Percentiles rank a stretch among this genome's conserved stretches.
Evolutionary conservation across 495 filamentous ascomycete species (phyloP).

Genomic region (Neurospora hispaniola): DNA sequence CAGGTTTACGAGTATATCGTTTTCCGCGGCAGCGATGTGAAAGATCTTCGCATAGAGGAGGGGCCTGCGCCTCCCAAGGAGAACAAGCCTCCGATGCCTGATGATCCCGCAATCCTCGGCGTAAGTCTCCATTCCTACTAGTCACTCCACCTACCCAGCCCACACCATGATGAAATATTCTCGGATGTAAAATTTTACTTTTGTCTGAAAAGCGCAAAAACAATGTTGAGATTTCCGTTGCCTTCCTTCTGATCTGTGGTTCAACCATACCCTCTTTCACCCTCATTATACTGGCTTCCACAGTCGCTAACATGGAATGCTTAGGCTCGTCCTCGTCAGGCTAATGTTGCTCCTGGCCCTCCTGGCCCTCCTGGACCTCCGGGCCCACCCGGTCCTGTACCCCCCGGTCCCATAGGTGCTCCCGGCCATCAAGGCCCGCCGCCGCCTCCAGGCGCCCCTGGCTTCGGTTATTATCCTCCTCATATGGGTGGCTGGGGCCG

Average conservation of each 20-base stretch:
- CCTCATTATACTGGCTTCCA: background rate
- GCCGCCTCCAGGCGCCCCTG: slow-evolving; percentile 14
- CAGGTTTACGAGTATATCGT: slow-evolving; percentile 98
- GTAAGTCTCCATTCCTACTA: slow-evolving; percentile 50
- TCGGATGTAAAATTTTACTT: slow-evolving; percentile 66
- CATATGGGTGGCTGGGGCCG: slow-evolving; percentile 43
- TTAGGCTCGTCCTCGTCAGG: slow-evolving; percentile 32
- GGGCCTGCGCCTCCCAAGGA: slow-evolving; percentile 53
- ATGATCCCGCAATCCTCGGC: slow-evolving; percentile 94
- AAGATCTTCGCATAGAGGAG: slow-evolving; percentile 88
- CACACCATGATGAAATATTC: slow-evolving; percentile 65
- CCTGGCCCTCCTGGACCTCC: slow-evolving; percentile 20
- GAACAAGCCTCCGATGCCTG: slow-evolving; percentile 66
- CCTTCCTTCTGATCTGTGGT: slow-evolving; percentile 86
- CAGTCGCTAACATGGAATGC: slow-evolving; percentile 15
- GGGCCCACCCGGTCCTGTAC: slow-evolving; percentile 11
- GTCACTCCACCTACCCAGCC: background rate
- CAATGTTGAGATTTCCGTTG: slow-evolving; percentile 97
- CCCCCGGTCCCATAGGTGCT: slow-evolving; percentile 14
- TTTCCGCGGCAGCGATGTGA: slow-evolving; percentile 96
- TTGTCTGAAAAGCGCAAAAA: slow-evolving; percentile 77
- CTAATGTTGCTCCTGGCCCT: slow-evolving; percentile 21
- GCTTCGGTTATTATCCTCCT: slow-evolving; percentile 34
- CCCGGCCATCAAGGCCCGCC: slow-evolving; percentile 22
- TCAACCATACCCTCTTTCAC: background rate